phyloP scores from a whole-genome alignment of 2,329 filamentous ascomycete species.

The Neodidymelliopsis sp. region DNA sequence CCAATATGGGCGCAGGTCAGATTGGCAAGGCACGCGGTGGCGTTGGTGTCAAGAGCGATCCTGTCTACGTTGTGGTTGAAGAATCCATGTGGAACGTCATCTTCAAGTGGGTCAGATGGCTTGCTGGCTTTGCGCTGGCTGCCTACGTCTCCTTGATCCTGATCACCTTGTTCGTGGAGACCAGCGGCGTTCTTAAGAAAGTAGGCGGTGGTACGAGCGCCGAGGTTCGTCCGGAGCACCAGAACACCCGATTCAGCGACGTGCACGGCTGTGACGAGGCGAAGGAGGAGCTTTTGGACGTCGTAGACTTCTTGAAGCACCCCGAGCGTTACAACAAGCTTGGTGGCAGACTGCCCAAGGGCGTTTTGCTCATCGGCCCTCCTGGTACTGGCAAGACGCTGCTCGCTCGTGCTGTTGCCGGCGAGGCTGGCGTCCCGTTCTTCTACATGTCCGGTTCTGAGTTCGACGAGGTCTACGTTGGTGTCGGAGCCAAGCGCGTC shows the following conservation, averaged over 20 bases:
- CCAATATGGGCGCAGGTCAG: conserved; percentile 72
- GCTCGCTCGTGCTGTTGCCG: conserved; percentile 91
- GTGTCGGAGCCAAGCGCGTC: conserved; percentile 94
- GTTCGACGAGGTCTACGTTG: conserved; percentile 98
- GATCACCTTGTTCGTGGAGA: conserved; percentile 83
- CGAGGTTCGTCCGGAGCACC: conserved; percentile 90
- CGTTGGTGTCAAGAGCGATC: conserved; percentile 78
- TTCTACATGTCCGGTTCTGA: conserved; percentile 99
- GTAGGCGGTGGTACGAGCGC: conserved; percentile 74
- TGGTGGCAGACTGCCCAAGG: conserved; percentile 95
- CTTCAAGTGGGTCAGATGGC: conserved; percentile 91
- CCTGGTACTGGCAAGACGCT: conserved; percentile 98
- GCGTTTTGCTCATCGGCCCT: conserved; percentile 91
- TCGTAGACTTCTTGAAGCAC: conserved; percentile 94
- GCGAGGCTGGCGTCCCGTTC: conserved; percentile 96
- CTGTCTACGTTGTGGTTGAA: conserved; percentile 95
- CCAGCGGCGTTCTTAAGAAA: conserved; percentile 79
- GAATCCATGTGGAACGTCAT: conserved; percentile 80
- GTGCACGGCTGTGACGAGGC: conserved; percentile 98
- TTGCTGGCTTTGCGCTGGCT: conserved; percentile 78
- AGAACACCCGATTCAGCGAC: conserved; percentile 89
- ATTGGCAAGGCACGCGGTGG: conserved; percentile 64
- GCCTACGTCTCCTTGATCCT: conserved; percentile 81
- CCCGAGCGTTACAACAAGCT: conserved; percentile 93
- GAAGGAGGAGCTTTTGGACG: conserved; percentile 95